These are phyloP conservation scores for Salicornia ramosissima DNA, from an alignment of 148 eudicot species.

Conservation along the genomic window DNA sequence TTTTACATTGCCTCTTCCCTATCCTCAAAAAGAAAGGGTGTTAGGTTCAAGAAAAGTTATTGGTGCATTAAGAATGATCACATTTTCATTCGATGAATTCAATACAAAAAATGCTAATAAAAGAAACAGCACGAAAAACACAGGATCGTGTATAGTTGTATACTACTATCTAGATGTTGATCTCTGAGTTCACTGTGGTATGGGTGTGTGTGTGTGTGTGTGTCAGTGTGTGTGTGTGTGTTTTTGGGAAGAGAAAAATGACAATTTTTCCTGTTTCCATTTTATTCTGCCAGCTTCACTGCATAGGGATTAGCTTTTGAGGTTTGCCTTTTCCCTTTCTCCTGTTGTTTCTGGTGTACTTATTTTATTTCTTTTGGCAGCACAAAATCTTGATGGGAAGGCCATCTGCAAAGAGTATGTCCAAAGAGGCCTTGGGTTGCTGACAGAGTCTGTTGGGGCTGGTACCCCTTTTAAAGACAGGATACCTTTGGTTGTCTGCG, in stretches of 20 bases:
- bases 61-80: too few species aligned
- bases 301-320: too few species aligned
- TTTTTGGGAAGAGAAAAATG: too few species aligned
- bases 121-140: not conserved
- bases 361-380: slow-evolving; percentile 30
- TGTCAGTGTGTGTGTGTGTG: too few species aligned
- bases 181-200: too few species aligned
- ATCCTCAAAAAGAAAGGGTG: not conserved
- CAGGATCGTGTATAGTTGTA: too few species aligned
- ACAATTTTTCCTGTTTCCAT: not conserved
- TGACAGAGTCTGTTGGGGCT: slow-evolving; percentile 25
- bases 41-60: too few species aligned
- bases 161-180: too few species aligned
- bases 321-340: not conserved
- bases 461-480: slow-evolving; percentile 22
- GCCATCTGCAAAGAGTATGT: slow-evolving; percentile 58
- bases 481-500: slow-evolving; percentile 71
- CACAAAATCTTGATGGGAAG: slow-evolving; percentile 51
- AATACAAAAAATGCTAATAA: not conserved
- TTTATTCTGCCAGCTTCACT: not conserved
- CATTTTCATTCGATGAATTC: not conserved
- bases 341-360: not conserved
- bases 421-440: slow-evolving; percentile 73
- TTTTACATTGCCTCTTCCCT: not conserved
- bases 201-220: too few species aligned